Base-by-base conservation (phyloP, 768 basidiomycete genomes). In the Tylopilus plumbeoviolaceoides region DNA sequence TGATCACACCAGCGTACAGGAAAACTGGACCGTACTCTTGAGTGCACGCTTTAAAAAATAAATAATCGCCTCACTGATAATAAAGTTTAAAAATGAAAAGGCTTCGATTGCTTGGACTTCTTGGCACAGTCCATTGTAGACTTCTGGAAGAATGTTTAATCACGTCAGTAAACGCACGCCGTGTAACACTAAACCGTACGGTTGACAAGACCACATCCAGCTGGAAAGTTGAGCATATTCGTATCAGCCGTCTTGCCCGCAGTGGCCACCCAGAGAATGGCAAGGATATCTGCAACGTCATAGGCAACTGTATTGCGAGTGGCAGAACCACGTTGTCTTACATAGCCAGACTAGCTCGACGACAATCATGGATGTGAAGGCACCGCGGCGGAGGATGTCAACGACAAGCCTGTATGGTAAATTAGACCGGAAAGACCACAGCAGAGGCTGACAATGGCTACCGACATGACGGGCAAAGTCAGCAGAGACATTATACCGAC, bases 181-280 rank as follows among this genome's bases (percentile, higher is more conserved):
- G 20, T n/a, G 18, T 30, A 33, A 7, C 27, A 58, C 20, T 25
- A 18, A 38, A 27, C n/a, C 56, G 5, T 44, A 61, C 57, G 3
- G 12, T 48, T 27, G 17, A 8, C 8, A 27, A 36, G 14, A 33
- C 31, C 10, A 35, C 65, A 54, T 5, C 33, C 33, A 9, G 57
- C 60, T 12, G 56, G 48, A 48, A 60, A 63, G 38, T 10, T 38
- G n/a, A 23, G n/a, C n/a, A 48, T 7, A 11, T 8, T 15, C 10
- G 5, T 7, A 46, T 3, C 27, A 7, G 62, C 64, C 2, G 73
- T 49, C 35, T 67, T 57, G 4, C 63, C 69, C 4, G 59, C 76
- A 25, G 66, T 59, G 15, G 73, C 68, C 23, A 77, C 65, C 76
- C 72, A 78, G 30, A 77, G 57, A 38, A 75, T 47, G 61, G 66